Evolutionary conservation across 2,329 filamentous ascomycete genomes (phyloP).

Genomic region (Cercospora sesami): DNA sequence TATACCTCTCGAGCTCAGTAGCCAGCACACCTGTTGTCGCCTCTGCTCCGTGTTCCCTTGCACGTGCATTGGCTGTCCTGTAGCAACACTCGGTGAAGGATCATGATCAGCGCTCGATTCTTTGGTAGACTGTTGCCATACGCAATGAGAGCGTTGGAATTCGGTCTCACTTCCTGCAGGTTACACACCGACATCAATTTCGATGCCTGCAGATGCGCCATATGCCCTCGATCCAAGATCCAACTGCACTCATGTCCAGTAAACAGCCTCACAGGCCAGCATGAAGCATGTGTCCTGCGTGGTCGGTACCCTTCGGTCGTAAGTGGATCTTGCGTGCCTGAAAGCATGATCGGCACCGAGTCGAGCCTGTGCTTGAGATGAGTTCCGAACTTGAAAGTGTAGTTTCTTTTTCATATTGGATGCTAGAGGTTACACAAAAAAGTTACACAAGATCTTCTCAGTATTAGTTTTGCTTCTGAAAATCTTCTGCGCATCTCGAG

Average conservation of each 20-base stretch:
- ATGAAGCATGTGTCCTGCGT: not conserved
- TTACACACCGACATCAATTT: not conserved
- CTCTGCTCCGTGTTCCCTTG: not conserved
- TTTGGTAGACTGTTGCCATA: not conserved
- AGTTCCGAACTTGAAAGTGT: not conserved
- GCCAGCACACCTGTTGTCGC: not conserved
- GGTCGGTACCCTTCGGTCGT: not conserved
- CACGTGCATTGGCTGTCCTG: not conserved
- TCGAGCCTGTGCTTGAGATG: not conserved
- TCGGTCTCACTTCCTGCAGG: not conserved
- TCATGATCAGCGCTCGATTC: not conserved
- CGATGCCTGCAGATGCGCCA: not conserved
- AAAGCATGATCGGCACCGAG: not conserved
- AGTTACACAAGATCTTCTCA: not conserved
- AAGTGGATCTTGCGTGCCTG: not conserved
- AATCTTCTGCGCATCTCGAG: not conserved
- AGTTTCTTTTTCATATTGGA: not conserved
- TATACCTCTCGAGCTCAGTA: slow-evolving; percentile 17
- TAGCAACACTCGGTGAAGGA: not conserved
- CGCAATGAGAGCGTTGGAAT: not conserved
- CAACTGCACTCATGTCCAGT: not conserved
- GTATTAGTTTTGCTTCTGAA: not conserved
- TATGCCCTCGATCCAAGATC: not conserved
- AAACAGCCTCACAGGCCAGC: not conserved
- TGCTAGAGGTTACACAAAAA: not conserved